Evolutionary conservation across 1,284 basidiomycete species (phyloP).

Genomic region (Ustilago sp.): DNA sequence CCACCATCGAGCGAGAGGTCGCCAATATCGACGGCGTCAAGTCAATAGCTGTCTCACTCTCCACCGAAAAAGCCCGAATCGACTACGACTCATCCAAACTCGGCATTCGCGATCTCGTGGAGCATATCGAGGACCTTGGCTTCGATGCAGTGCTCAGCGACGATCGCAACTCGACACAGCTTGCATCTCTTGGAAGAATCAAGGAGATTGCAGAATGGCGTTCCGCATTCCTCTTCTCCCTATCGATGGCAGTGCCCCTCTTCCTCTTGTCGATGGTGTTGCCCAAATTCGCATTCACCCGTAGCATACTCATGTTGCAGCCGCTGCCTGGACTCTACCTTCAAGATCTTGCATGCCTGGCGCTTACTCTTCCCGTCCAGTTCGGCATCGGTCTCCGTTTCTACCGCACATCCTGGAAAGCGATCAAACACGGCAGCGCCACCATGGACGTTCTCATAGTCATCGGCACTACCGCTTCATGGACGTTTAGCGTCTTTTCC

Average conservation of each 20-base stretch:
- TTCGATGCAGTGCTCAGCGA: slow-evolving; percentile 89
- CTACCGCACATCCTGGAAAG: slow-evolving; percentile 89
- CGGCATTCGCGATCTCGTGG: slow-evolving; percentile 60
- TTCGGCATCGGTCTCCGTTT: slow-evolving; percentile 90
- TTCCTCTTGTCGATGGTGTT: slow-evolving; percentile 92
- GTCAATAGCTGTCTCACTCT: slow-evolving; percentile 55
- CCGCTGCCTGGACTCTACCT: slow-evolving; percentile 75
- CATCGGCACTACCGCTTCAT: slow-evolving; percentile 93
- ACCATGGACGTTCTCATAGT: slow-evolving; percentile 94
- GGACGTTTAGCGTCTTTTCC: slow-evolving; percentile 83
- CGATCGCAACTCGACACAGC: slow-evolving; percentile 84
- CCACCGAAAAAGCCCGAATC: slow-evolving; percentile 58
- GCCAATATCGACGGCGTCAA: slow-evolving; percentile 73
- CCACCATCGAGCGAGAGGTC: slow-evolving; percentile 81
- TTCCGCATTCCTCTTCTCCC: slow-evolving; percentile 80
- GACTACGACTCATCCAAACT: slow-evolving; percentile 53
- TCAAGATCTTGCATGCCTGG: slow-evolving; percentile 82
- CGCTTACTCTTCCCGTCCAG: slow-evolving; percentile 91
- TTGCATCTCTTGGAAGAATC: slow-evolving; percentile 87
- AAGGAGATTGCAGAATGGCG: slow-evolving; percentile 94
- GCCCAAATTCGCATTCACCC: slow-evolving; percentile 73
- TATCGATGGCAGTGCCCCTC: slow-evolving; percentile 87
- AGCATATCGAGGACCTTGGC: slow-evolving; percentile 79
- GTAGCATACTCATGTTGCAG: slow-evolving; percentile 62
- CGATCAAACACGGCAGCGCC: slow-evolving; percentile 85